A percentile compares a stretch with the other conserved stretches of the same genome.
Conservation (phyloP, 2,329 filamentous ascomycete species). For the Fusarium dlaminii region DNA sequence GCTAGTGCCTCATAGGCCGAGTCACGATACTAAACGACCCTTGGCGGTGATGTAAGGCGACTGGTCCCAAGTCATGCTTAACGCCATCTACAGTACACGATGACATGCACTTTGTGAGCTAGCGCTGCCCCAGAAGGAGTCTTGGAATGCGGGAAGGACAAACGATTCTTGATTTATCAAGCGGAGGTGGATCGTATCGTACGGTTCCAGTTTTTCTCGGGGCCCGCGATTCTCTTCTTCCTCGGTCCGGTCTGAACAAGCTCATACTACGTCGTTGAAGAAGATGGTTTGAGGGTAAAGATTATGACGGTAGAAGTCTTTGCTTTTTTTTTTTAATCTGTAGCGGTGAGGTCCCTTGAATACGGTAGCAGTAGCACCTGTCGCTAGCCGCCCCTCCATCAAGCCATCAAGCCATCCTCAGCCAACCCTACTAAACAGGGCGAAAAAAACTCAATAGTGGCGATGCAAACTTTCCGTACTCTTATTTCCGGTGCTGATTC, state of each 20-base stretch:
- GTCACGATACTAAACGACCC: conserved; percentile 15
- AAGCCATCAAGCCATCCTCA: conserved; percentile 4
- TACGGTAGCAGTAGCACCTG: neutral
- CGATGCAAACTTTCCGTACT: conserved; percentile 3
- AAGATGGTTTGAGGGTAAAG: neutral
- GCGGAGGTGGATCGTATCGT: conserved; percentile 22
- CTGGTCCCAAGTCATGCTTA: conserved; percentile 12
- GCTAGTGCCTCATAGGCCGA: neutral
- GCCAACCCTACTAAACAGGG: neutral
- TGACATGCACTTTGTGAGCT: conserved; percentile 2
- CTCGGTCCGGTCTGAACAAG: neutral
- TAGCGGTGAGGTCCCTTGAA: conserved; percentile 21
- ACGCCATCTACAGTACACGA: conserved; percentile 31
- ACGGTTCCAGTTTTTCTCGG: conserved; percentile 31
- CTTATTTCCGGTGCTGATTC: conserved; percentile 4
- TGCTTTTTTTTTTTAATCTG: neutral
- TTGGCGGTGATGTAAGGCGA: conserved; percentile 21
- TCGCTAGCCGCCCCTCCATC: conserved; percentile 23
- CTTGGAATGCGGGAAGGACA: conserved; percentile 37
- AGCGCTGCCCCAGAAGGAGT: conserved; percentile 23
- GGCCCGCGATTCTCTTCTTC: conserved; percentile 16
- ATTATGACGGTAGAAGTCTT: neutral
- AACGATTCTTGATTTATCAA: conserved; percentile 18
- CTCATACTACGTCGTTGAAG: neutral
- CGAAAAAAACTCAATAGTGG: conserved; percentile 4